Evolutionary conservation across 2,329 filamentous ascomycete genomes (phyloP).

Genomic region (Sporothrix mexicana): DNA sequence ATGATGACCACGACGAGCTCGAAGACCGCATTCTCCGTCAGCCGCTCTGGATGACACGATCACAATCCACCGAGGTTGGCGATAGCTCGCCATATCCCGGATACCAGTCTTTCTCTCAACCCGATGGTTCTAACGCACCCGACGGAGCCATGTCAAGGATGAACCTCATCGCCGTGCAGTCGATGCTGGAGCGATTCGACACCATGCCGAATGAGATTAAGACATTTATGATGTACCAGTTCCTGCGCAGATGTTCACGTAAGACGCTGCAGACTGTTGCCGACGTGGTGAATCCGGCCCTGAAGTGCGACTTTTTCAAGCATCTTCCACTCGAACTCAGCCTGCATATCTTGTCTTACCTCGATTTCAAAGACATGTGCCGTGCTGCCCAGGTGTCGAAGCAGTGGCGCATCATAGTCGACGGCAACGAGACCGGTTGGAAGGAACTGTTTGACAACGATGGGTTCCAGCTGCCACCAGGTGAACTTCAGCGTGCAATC

Average conservation of each 20-base stretch:
- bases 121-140: constrained; percentile 38
- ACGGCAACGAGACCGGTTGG: constrained; percentile 94
- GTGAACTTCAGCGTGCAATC: constrained; percentile 85
- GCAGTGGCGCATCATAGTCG: constrained; percentile 88
- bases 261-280: constrained; percentile 89
- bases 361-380: constrained; percentile 85
- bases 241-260: constrained; percentile 84
- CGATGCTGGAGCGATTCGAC: constrained; percentile 88
- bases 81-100: constrained; percentile 30
- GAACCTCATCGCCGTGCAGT: constrained; percentile 76
- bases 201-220: constrained; percentile 90
- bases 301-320: constrained; percentile 92
- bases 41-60: constrained; percentile 43
- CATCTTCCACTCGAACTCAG: constrained; percentile 85
- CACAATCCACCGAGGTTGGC: constrained; percentile 49
- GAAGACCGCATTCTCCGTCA: constrained; percentile 47
- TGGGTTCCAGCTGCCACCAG: constrained; percentile 76
- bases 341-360: constrained; percentile 83
- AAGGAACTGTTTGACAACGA: constrained; percentile 88
- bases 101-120: constrained; percentile 11
- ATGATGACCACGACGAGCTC: constrained; percentile 54
- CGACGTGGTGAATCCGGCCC: constrained; percentile 86
- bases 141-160: constrained; percentile 43
- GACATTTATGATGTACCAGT: constrained; percentile 94
- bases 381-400: constrained; percentile 92